Evolutionary conservation across 1,139 yeast species (phyloP), one percentile per base, ranked within the genome.

Genomic region (Pichia sp.): DNA sequence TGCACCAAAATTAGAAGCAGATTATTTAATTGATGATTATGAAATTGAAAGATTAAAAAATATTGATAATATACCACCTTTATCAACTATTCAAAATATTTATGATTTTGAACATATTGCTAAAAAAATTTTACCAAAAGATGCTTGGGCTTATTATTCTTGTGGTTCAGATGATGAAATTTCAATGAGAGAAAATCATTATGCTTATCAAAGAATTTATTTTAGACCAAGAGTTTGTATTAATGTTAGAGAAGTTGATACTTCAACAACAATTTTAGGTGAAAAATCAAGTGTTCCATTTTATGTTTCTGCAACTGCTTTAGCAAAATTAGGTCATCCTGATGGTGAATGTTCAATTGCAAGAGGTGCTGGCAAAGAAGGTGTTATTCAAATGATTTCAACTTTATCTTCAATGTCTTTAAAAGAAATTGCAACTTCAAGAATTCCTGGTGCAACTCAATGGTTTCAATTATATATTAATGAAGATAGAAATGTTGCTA

Each of bases 381-480:
- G 79, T 40, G 74, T 83, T 42, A 75, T 83, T 43, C 95, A 87
- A 64, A 86, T 86, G 94, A 78, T 86, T 49, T 86, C 95, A 10
- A 83, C 89, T 29, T 72, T 84, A 57, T 86, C 94, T 0, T 82
- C 90, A 3, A 83, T 85, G 63, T 77, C 87, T 18, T 74, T 84
- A 56, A 84, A 81, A 53, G 94, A 86, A 57, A 82, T 86, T 56
- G 77, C 81, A 4, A 79, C 73, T 47, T 79, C 78, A 26, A 80
- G 85, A 27, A 63, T 65, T 4, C 67, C 69, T 59, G 76, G 66
- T 66, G 87, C 65, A 60, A 74, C 84, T 7, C 94, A 87, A 63
- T 90, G 97, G 97, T 81, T 82, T 64, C 97, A 90, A 68, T 72
- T 90, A 47, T 90, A 90, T 60, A 96, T 89, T 47, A 87, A 87